Base-by-base conservation (phyloP, 176 grass and related monocot species). In the Rhynchospora tenuis region DNA sequence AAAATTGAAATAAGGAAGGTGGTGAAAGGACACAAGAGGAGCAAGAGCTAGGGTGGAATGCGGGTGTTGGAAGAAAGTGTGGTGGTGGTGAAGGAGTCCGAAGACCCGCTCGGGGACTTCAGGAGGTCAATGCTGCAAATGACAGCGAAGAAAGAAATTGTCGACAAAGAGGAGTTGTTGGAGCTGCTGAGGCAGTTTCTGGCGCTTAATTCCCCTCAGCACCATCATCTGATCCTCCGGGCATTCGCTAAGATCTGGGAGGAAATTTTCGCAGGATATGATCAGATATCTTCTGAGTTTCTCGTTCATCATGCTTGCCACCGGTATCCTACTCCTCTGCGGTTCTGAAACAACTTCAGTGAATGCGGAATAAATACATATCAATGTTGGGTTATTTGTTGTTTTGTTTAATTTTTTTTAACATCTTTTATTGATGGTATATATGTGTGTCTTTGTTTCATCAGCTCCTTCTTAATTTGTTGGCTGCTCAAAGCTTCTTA, bases 171-270 rank as follows among this genome's bases (percentile, higher is more conserved):
- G 16, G 91, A 99, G 80, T 84, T 99, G 26, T 79, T 84, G 9
- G 86, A 86, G 86, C 89, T 99, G 45, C 91, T 99, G n/a, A 81
- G 79, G 19, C 86, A 92, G 43, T 99, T 95, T 85, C 88, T 99
- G 3, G 83, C 93, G 12, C 91, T 99, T 58, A 99, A 99, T 88
- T 83, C 88, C 5, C 70, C 91, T 23, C 73, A 83, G 13, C 89
- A 99, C 83, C 96, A 99, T 79, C 88, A 88, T 73, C 73, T 93
- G 79, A 93, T 99, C 75, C 89, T 99, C 51, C 85, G 72, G 57
- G 96, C 96, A n/a, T 99, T 95, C 87, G 89, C 93, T 6, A 89
- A 92, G 84, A 90, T 99, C 78, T 99, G 93, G 91, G 91, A 93
- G 46, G 93, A 99, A 15, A 88, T 99, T 74, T 93, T 99, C 83